These are phyloP conservation scores for Acacia acuminata DNA, from an alignment of 306 rosid genomes.

Conservation along the genomic window DNA sequence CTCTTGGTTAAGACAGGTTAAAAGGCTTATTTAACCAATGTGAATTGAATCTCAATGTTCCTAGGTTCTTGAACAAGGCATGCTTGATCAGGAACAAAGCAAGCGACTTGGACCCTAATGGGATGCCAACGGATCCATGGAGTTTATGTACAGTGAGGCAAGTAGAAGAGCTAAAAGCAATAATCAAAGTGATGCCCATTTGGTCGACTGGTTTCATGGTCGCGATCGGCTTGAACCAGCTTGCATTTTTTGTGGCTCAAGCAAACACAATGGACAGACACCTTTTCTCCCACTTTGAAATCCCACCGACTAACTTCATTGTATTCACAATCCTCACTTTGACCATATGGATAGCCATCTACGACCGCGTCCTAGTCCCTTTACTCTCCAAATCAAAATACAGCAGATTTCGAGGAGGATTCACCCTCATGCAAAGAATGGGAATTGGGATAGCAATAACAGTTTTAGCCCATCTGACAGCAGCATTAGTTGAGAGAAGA, in stretches of 20 bases:
- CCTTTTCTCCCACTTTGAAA: conserved; percentile 28
- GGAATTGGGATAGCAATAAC: conserved; percentile 59
- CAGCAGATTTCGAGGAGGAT: conserved; percentile 35
- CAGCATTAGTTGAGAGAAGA: conserved; percentile 45
- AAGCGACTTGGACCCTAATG: conserved; percentile 52
- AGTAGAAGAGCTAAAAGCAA: conserved; percentile 79
- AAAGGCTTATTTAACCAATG: background rate
- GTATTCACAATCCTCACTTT: conserved; percentile 53
- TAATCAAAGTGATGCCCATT: conserved; percentile 71
- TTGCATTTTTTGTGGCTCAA: conserved; percentile 51
- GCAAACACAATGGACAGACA: conserved; percentile 63
- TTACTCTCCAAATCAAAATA: conserved; percentile 33
- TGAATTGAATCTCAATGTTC: background rate
- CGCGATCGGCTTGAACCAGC: conserved; percentile 42
- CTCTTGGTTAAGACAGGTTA: background rate
- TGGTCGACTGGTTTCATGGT: conserved; percentile 71
- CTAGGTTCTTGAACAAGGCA: conserved; percentile 85
- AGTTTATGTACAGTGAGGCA: conserved; percentile 65
- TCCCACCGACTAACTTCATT: conserved; percentile 59
- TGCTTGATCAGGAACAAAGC: conserved; percentile 53
- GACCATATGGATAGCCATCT: conserved; percentile 62
- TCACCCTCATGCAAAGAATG: conserved; percentile 50
- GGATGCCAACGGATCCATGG: conserved; percentile 57
- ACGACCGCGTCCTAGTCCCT: conserved; percentile 56
- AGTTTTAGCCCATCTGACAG: conserved; percentile 50